Evolutionary conservation across 2,329 filamentous ascomycete species (phyloP), one percentile per base, ranked within the genome.

Genomic region (Alternaria triticimaculans): DNA sequence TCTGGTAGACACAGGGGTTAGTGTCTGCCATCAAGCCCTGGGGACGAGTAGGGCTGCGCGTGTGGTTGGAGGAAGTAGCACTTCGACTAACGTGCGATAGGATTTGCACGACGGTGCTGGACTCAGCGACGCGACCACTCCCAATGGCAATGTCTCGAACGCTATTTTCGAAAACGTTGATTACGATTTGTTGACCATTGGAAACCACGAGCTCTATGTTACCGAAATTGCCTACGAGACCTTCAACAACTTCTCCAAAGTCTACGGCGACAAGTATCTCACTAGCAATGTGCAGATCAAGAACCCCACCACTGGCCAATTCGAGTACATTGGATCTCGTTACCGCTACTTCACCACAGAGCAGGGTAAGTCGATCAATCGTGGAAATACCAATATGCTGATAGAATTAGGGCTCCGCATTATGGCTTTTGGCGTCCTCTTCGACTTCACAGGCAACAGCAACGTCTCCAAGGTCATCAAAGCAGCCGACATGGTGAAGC

Each of bases 71-170:
- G 30, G 23, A 49, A 6, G 43, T 15, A 4, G 5, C 30, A 46
- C 15, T 11, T 25, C 28, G 49, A 41, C 53, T 69, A 65, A 56
- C 33, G 12, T 6, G 15, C 9, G 4, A 28, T 55, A 83, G 83
- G 89, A 91, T 73, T 79, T 91, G n/a, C 88, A 91, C 71, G 88
- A 91, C 65, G 89, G 89, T 3, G 86, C 86, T 26, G 88, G 88
- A 1, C 78, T 90, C 50, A 88, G 85, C 46, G 89, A 91, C 73
- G 86, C 85, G 6, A 90, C 88, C 0, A 79, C 75, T 1, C 84
- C 84, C 3, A 88, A 90, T 65, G 89, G 87, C 46, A 78, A 82
- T 44, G 67, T 87, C 21, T 87, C 86, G 2, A 86, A 86, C 63
- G 80, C 79, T 2, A 82, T 87, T 54, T 87, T 86, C 66, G 80